phyloP scores from a whole-genome alignment of 106 monocot genomes.

The Dendrobium officinale region DNA sequence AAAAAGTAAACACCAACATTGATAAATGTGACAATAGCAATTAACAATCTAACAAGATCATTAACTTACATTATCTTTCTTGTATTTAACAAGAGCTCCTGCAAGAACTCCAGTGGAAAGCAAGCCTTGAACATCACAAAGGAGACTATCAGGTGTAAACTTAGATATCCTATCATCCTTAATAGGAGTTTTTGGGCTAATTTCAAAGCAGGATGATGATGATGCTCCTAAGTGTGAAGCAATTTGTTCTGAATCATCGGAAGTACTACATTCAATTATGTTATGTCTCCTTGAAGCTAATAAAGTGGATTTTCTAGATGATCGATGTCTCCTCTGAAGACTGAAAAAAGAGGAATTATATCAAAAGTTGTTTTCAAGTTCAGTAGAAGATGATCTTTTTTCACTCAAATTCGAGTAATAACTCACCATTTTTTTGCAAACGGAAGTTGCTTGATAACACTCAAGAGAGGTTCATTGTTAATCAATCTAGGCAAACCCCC shows the following conservation, averaged over 20 bases:
- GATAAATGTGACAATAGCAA: not conserved
- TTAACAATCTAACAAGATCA: not conserved
- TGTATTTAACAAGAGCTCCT: conserved; percentile 41
- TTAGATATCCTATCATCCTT: not conserved
- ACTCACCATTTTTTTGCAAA: not conserved
- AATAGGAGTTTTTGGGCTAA: conserved; percentile 6
- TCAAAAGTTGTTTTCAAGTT: not conserved
- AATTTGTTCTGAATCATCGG: not conserved
- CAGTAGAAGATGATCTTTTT: not conserved
- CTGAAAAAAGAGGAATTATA: not conserved
- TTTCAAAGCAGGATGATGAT: not conserved
- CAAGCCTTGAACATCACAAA: conserved; percentile 25
- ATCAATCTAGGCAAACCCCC: too few relatives aligned
- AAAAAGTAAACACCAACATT: not conserved
- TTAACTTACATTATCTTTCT: conserved; percentile 24
- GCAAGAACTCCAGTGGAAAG: conserved; percentile 52
- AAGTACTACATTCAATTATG: conserved; percentile 3
- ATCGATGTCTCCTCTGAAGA: not conserved
- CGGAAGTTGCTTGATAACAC: not conserved
- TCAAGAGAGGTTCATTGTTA: not conserved
- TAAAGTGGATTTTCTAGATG: not conserved
- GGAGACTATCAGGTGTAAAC: not conserved
- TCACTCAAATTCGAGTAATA: not conserved
- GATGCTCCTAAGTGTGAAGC: not conserved
- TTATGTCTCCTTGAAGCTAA: not conserved